Evolutionary conservation across 208 protist genomes (phyloP).

Genomic region (Leptomonas pyrrhocoris): DNA sequence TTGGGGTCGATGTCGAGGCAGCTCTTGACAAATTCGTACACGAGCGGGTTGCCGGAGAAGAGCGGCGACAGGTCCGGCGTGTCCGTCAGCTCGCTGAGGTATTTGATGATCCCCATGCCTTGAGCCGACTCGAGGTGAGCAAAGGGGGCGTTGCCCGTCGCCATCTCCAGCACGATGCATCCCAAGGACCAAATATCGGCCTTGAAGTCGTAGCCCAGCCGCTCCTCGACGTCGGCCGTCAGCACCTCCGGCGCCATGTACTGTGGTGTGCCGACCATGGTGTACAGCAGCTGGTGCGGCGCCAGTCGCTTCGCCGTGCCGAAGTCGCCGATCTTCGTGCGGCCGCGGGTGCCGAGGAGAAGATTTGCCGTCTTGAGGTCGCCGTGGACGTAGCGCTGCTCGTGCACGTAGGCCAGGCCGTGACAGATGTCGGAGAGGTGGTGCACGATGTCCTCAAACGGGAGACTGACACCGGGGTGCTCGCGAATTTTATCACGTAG

Average conservation of each 20-base stretch:
- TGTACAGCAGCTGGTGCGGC: constrained; percentile 77
- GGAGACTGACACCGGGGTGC: constrained; percentile 58
- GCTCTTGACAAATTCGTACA: constrained; percentile 79
- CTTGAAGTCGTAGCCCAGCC: constrained; percentile 83
- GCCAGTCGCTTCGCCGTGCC: constrained; percentile 88
- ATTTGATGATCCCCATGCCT: constrained; percentile 88
- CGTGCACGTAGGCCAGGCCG: constrained; percentile 91
- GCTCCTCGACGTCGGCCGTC: constrained; percentile 50
- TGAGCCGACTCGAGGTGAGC: constrained; percentile 63
- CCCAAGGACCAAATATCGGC: constrained; percentile 92
- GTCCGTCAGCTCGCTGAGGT: constrained; percentile 71
- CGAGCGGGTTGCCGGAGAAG: constrained; percentile 61
- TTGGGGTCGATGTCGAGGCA: constrained; percentile 77
- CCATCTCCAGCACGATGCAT: constrained; percentile 89
- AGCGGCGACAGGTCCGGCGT: constrained; percentile 81
- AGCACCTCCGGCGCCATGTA: constrained; percentile 95
- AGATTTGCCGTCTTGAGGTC: constrained; percentile 94
- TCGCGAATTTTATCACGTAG: constrained; percentile 78
- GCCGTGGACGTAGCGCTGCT: constrained; percentile 84
- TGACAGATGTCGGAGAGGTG: constrained; percentile 81
- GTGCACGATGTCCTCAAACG: constrained; percentile 71
- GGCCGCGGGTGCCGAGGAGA: constrained; percentile 74
- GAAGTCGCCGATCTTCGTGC: constrained; percentile 96
- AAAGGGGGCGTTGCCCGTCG: constrained; percentile 80
- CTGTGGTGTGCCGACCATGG: constrained; percentile 84